Base-by-base conservation (phyloP, 805 yeast species). In the Starmerella powellii region DNA sequence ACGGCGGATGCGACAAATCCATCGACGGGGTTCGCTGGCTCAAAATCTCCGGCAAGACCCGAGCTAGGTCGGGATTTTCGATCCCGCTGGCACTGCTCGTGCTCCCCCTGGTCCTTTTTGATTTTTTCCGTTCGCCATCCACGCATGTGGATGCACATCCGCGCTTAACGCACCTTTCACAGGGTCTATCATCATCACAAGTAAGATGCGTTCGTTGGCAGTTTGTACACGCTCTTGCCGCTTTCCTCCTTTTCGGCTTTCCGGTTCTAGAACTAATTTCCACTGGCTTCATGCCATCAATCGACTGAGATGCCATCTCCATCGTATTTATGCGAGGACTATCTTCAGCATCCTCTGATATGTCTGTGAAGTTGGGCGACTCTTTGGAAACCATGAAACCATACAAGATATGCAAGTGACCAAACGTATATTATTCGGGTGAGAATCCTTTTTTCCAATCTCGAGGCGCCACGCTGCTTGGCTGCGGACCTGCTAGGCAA, bases 121-220 rank as follows among this genome's bases (percentile, higher is more conserved):
- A 15, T 8, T 82, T 81, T 61, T 85, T 86, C 36, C 97, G 65
- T 2, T 91, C 91, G 4, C 95, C 95, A 63, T 91, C 96, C 26
- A 73, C 74, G 63, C 97, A 88, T 0, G 82, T 67, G 13, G 65
- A 71, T 1, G 69, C 71, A 13, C 85, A 62, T 0, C 87, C 88
- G 54, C 85, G 68, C 23, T 67, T 67, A 3, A 80, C 59, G 60
- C 98, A 88, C 38, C 95, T 61, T 41, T 71, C 70, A 55, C 98
- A 88, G 0, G 94, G 94, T 30, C 94, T 73, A 57, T 64, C 71
- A 20, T 77, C 73, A 53, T 87, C 95, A 60, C 98, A 88, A 0
- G 96, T 83, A 68, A 87, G 74, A 59, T 88, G 98, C 2, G 94
- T 82, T 53, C 76, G 74, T 46, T 87, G 86, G 57, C 98, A 88